phyloP scores from a whole-genome alignment of 345 rosid species.

The Lepidium aucheri region DNA sequence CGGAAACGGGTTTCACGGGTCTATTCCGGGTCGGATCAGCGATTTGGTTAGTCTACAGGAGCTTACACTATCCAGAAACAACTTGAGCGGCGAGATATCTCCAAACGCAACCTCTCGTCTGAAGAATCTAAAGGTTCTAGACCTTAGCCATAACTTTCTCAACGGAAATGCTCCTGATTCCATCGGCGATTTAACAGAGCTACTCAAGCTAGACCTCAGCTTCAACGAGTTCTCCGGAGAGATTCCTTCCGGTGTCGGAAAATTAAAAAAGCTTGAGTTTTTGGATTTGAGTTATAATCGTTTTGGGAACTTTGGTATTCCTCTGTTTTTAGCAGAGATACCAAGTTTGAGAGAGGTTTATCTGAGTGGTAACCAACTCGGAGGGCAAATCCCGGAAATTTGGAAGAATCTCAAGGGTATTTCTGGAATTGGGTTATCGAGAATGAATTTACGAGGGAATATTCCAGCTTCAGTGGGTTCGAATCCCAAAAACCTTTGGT shows the following conservation, averaged over 20 bases:
- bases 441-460: conserved; percentile 40
- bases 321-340: conserved; percentile 38
- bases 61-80: conserved; percentile 50
- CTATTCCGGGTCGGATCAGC: conserved; percentile 31
- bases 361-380: conserved; percentile 58
- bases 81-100: conserved; percentile 37
- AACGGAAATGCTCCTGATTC: conserved; percentile 38
- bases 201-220: conserved; percentile 63
- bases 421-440: conserved; percentile 48
- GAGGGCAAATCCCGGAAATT: conserved; percentile 51
- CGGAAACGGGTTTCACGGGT: conserved; percentile 52
- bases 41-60: conserved; percentile 41
- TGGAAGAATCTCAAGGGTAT: conserved; percentile 47
- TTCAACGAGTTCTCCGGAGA: conserved; percentile 36
- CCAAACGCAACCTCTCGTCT: conserved; percentile 18
- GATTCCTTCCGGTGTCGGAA: conserved; percentile 39
- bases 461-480: conserved; percentile 54
- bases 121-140: conserved; percentile 40
- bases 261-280: conserved; percentile 37
- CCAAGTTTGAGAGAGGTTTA: conserved; percentile 35
- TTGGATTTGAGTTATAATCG: conserved; percentile 53
- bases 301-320: conserved; percentile 48
- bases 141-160: conserved; percentile 43
- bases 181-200: conserved; percentile 33
- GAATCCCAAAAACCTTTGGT: conserved; percentile 32